These are phyloP conservation scores for Scedosporium boydii DNA, from an alignment of 2,329 filamentous ascomycete genomes.

Conservation along the genomic window DNA sequence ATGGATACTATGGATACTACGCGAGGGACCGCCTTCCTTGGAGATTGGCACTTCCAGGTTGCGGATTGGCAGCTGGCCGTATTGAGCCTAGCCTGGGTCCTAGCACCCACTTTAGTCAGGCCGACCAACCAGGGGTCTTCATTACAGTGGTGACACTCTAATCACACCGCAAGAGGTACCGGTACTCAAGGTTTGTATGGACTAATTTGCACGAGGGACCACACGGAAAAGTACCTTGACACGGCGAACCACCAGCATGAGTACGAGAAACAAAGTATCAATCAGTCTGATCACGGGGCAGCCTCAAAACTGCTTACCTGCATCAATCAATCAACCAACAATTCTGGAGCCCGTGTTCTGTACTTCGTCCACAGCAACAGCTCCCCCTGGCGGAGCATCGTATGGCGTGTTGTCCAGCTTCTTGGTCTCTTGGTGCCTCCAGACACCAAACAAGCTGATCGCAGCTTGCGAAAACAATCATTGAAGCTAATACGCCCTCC, in stretches of 20 bases:
- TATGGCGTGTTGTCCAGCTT: neutral
- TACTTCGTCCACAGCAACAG: no score
- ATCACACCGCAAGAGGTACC: neutral
- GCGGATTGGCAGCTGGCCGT: neutral
- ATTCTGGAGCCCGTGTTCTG: neutral
- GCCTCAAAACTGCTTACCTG: no score
- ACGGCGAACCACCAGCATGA: no score
- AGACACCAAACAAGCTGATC: neutral
- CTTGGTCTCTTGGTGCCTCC: neutral
- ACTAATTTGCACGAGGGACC: no score
- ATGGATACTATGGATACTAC: no score
- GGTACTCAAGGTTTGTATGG: neutral
- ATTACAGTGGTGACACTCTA: neutral
- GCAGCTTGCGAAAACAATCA: neutral
- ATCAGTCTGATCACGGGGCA: no score
- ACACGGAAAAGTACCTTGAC: no score
- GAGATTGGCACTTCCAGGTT: slow-evolving; percentile 1
- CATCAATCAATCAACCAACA: neutral
- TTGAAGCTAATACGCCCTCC: neutral
- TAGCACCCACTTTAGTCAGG: neutral
- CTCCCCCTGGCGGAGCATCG: neutral
- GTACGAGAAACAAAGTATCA: no score
- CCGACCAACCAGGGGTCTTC: neutral
- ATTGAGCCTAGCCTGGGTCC: neutral
- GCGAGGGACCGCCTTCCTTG: no score